These are phyloP conservation scores for Mycena olivaceomarginata DNA, from an alignment of 768 basidiomycete species.

Conservation along the genomic window DNA sequence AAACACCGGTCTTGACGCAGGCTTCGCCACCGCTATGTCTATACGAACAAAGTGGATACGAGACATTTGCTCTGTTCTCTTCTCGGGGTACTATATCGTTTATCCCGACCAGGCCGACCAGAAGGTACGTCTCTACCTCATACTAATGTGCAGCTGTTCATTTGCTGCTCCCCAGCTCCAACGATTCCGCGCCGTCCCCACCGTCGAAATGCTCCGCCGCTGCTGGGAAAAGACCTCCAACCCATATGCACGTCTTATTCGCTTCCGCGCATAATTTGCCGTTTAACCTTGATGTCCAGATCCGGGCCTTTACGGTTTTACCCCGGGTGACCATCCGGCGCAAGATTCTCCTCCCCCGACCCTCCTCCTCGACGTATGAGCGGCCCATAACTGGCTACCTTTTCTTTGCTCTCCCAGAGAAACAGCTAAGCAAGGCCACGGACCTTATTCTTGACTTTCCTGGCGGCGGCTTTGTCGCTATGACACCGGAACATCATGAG, in stretches of 20 bases:
- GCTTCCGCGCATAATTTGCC: not conserved
- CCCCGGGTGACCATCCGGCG: slow-evolving; percentile 80
- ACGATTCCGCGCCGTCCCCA: slow-evolving; percentile 93
- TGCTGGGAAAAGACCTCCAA: slow-evolving; percentile 99
- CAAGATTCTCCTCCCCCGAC: slow-evolving; percentile 90
- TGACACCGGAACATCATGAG: slow-evolving; percentile 97
- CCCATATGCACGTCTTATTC: slow-evolving; percentile 80
- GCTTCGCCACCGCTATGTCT: slow-evolving; percentile 96
- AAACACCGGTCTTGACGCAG: slow-evolving; percentile 94
- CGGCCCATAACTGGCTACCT: slow-evolving; percentile 91
- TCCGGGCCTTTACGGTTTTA: slow-evolving; percentile 78
- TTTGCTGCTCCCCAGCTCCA: slow-evolving; percentile 77
- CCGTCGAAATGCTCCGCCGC: slow-evolving; percentile 95
- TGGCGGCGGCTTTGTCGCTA: slow-evolving; percentile 97
- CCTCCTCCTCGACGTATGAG: slow-evolving; percentile 81
- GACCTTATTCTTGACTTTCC: slow-evolving; percentile 96
- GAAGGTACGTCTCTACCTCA: slow-evolving; percentile 76
- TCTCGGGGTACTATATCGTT: slow-evolving; percentile 91
- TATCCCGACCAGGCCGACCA: slow-evolving; percentile 95
- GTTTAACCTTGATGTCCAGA: slow-evolving; percentile 58
- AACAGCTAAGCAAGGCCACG: slow-evolving; percentile 77
- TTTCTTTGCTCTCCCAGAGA: slow-evolving; percentile 85
- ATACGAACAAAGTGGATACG: slow-evolving; percentile 94
- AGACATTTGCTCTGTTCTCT: slow-evolving; percentile 90
- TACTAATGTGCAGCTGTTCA: not conserved